Base-by-base conservation (phyloP, 192 early-diverging fungal genomes). In the Fimicolochytrium jonesii region DNA sequence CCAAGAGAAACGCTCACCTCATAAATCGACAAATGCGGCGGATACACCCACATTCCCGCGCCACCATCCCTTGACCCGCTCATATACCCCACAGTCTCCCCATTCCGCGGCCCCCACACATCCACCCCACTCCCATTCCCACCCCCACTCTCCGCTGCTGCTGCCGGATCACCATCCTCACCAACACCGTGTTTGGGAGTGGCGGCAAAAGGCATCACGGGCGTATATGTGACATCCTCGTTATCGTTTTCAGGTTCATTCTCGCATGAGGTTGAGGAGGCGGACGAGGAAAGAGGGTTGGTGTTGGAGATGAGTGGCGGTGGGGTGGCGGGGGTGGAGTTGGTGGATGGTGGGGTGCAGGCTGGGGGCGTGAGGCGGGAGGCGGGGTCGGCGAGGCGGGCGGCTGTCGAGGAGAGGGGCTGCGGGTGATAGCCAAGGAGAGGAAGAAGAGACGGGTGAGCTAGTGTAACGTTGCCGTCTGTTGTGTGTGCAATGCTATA, bases 301-400 rank as follows among this genome's bases (percentile, higher is more conserved):
- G 37, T 6, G 26, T 23, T 22, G n/a, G 31, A 6, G 36, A n/a
- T 22, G 4, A 6, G 23, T 4, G 30, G 1, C 17, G 2, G 4
- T 10, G 18, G 23, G 29, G 20, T 6, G 3, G 18, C 34, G 4
- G 59, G 23, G 9, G 46, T 11, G n/a, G 17, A 28, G 2, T 30
- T 15, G 10, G 61, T 25, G 17, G 61, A n/a, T 13, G 39, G 20
- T 9, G 39, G 41, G 18, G 39, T 34, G 3, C 34, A 23, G 10
- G 18, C 9, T 29, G 44, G 28, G 36, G 17, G 9, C 3, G 30
- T 2, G 13, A 37, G n/a, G 4, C 6, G 41, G 56, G 13, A 5
- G 4, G 67, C 58, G 4, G 67, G 67, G 41, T 68, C 33, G 33
- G 67, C 48, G 48, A 34, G 20, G 28, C 62, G 61, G 39, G 50